Percentiles rank a stretch among this genome's conserved stretches.
These are phyloP conservation scores for Calycina marina DNA, from an alignment of 2,329 filamentous ascomycete genomes.

Conservation along the genomic window DNA sequence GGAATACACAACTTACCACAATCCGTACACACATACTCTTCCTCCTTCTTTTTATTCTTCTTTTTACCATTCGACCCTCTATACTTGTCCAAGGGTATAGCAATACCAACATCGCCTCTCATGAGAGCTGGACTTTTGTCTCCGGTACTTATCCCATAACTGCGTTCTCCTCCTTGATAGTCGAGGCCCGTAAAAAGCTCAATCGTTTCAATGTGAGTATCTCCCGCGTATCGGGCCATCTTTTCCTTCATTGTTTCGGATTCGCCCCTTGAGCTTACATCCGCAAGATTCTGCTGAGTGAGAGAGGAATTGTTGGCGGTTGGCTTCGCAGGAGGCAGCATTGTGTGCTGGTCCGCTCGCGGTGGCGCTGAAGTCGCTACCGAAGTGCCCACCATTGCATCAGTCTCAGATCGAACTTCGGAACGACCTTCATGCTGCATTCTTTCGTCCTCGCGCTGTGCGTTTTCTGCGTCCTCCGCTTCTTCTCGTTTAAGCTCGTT, in stretches of 20 bases:
- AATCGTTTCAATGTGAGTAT: slow-evolving; percentile 70
- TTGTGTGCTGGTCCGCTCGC: slow-evolving; percentile 32
- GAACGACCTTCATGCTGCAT: slow-evolving; percentile 42
- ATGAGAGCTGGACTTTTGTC: slow-evolving; percentile 68
- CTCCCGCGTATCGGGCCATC: slow-evolving; percentile 67
- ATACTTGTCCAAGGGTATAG: slow-evolving; percentile 69
- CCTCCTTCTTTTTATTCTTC: slow-evolving; percentile 66
- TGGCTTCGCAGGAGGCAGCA: slow-evolving; percentile 54
- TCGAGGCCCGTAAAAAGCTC: slow-evolving; percentile 84
- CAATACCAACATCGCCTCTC: slow-evolving; percentile 74
- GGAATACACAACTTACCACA: slow-evolving; percentile 45
- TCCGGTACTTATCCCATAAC: slow-evolving; percentile 75
- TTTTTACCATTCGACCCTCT: slow-evolving; percentile 60
- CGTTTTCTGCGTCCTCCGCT: slow-evolving; percentile 59
- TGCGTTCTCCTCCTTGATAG: slow-evolving; percentile 80
- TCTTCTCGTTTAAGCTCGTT: slow-evolving; percentile 76
- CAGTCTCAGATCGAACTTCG: slow-evolving; percentile 30
- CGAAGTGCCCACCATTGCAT: slow-evolving; percentile 24
- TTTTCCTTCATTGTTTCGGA: slow-evolving; percentile 72
- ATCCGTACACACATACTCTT: slow-evolving; percentile 92
- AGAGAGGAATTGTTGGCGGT: slow-evolving; percentile 49
- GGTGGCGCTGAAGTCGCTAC: slow-evolving; percentile 19
- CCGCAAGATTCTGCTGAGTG: slow-evolving; percentile 69
- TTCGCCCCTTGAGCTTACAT: slow-evolving; percentile 46
- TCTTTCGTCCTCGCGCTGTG: slow-evolving; percentile 44